phyloP scores from a whole-genome alignment of 2,329 filamentous ascomycete genomes.

The Diplodia intermedia region DNA sequence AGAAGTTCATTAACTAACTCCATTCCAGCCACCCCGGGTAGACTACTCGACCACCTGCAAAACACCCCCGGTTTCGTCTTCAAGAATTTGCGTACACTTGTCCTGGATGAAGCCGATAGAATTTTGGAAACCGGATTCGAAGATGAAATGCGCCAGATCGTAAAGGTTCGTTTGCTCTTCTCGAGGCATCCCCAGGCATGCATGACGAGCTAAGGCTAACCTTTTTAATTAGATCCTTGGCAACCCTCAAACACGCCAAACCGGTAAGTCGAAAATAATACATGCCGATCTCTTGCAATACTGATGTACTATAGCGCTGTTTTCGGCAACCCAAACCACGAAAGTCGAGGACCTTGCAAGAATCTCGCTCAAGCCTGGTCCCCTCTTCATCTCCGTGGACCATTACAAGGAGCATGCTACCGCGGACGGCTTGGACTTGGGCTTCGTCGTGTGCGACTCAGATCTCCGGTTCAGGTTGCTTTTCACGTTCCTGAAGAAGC shows the following conservation, averaged over 20 bases:
- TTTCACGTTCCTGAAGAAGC: conserved; percentile 91
- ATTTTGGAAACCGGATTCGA: conserved; percentile 98
- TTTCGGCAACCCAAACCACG: conserved; percentile 97
- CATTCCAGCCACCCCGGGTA: conserved; percentile 73
- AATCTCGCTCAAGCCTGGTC: conserved; percentile 88
- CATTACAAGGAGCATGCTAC: conserved; percentile 88
- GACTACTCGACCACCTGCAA: conserved; percentile 90
- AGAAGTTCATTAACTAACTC: background rate
- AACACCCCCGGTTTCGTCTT: conserved; percentile 89
- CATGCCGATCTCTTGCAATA: conserved; percentile 57
- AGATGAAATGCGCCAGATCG: conserved; percentile 94
- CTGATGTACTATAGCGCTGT: conserved; percentile 74
- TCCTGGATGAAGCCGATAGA: conserved; percentile 96
- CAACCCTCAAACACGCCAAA: conserved; percentile 8
- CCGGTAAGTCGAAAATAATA: conserved; percentile 50
- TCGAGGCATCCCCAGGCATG: background rate
- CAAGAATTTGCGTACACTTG: conserved; percentile 89
- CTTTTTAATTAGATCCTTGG: background rate
- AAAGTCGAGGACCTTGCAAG: conserved; percentile 97
- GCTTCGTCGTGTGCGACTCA: conserved; percentile 91
- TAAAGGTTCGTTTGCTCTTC: conserved; percentile 74
- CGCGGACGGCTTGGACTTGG: conserved; percentile 92
- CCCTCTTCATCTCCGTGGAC: conserved; percentile 97
- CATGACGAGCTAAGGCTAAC: background rate
- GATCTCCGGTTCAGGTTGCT: conserved; percentile 82